A percentile compares a stretch with the other conserved stretches of the same genome.
phyloP scores from a whole-genome alignment of 306 rosid genomes.

The Echinosophora koreensis region DNA sequence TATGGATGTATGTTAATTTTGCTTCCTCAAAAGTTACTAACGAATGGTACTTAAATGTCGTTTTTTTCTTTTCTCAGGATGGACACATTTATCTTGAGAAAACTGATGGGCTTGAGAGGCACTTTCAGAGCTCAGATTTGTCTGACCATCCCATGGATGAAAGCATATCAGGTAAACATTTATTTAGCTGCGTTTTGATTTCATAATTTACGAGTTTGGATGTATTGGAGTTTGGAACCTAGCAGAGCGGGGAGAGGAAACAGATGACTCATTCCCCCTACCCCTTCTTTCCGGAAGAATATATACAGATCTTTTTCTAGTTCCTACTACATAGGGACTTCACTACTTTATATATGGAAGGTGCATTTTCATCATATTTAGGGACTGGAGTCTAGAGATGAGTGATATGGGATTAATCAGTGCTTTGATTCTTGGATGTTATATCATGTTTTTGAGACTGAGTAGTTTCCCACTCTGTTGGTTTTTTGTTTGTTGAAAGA shows the following conservation, averaged over 20 bases:
- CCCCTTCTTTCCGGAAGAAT: slow-evolving; percentile 16
- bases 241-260: slow-evolving; percentile 21
- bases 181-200: slow-evolving; percentile 27
- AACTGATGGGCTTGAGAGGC: slow-evolving; percentile 66
- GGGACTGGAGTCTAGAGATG: slow-evolving; percentile 5
- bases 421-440: slow-evolving; percentile 20
- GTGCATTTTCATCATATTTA: background rate
- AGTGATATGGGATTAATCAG: slow-evolving; percentile 26
- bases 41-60: slow-evolving; percentile 27
- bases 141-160: slow-evolving; percentile 63
- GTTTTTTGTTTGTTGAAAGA: slow-evolving; percentile 37
- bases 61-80: slow-evolving; percentile 57
- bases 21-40: slow-evolving; percentile 13
- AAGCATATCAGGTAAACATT: slow-evolving; percentile 63
- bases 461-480: slow-evolving; percentile 30
- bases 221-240: slow-evolving; percentile 31
- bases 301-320: background rate
- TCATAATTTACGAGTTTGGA: slow-evolving; percentile 6
- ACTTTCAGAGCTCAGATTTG: slow-evolving; percentile 58
- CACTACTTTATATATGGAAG: slow-evolving; percentile 9
- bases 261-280: slow-evolving; percentile 10
- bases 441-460: slow-evolving; percentile 26
- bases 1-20: slow-evolving; percentile 22
- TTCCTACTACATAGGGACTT: slow-evolving; percentile 25
- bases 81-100: slow-evolving; percentile 51